Conservation (phyloP, 1,284 basidiomycete species). For the Schizophyllum amplum region DNA sequence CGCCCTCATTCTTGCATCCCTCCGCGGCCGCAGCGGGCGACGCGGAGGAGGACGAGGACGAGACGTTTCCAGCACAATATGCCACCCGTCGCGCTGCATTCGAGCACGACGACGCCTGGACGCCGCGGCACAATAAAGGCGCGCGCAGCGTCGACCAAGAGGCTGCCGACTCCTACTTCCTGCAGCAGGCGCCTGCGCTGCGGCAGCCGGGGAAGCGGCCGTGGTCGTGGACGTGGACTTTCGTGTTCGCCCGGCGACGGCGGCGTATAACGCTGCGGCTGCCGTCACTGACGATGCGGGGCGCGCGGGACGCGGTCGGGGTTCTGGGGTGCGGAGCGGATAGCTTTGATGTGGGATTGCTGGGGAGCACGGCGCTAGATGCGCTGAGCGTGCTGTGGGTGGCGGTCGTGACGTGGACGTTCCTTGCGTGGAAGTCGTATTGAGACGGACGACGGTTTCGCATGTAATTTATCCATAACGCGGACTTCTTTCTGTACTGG, state of each 20-base stretch:
- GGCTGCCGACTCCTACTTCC: conserved; percentile 11
- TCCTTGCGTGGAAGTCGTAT: conserved; percentile 29
- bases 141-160: conserved; percentile 2
- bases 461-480: neutral
- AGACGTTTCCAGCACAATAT: conserved; percentile 32
- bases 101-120: conserved; percentile 23
- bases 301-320: conserved; percentile 13
- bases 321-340: conserved; percentile 14
- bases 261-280: conserved; percentile 30
- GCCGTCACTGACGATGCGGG: conserved; percentile 19
- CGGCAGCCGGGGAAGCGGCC: conserved; percentile 6
- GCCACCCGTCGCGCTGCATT: conserved; percentile 20
- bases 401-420: conserved; percentile 23
- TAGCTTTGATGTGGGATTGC: conserved; percentile 16
- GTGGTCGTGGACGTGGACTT: conserved; percentile 31
- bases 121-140: conserved; percentile 17
- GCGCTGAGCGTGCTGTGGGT: conserved; percentile 26
- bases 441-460: conserved; percentile 13
- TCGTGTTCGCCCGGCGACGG: conserved; percentile 32
- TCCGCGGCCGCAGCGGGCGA: conserved; percentile 5
- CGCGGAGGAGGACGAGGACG: conserved; percentile 30
- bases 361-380: conserved; percentile 22
- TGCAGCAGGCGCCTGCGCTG: conserved; percentile 20
- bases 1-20: conserved; percentile 17
- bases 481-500: neutral